Percentiles rank a stretch among this genome's conserved stretches.
Evolutionary conservation across 2,329 filamentous ascomycete genomes (phyloP).

Genomic region (Microascus cirrosus): DNA sequence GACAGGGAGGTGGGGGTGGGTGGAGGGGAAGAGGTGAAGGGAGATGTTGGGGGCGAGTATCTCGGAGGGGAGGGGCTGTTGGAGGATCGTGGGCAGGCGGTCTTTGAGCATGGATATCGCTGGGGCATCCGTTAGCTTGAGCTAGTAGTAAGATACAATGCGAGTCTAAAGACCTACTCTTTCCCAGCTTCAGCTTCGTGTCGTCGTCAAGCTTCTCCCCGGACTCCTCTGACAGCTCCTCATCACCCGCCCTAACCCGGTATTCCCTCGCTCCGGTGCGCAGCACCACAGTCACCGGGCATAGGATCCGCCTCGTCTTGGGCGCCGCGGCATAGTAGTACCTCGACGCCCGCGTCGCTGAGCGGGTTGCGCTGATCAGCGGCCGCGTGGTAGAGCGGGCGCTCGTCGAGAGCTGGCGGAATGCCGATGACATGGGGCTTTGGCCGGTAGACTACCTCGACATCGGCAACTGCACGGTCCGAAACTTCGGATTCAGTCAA

Average conservation of each 20-base stretch:
- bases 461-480: background rate
- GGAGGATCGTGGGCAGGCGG: conserved; percentile 54
- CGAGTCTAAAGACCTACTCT: background rate
- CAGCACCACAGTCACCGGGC: background rate
- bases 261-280: background rate
- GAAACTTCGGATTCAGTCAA: background rate
- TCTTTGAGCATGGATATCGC: conserved; percentile 55
- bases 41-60: conserved; percentile 66
- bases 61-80: conserved; percentile 58
- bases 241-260: background rate
- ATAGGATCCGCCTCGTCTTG: background rate
- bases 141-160: background rate
- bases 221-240: background rate
- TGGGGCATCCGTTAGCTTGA: conserved; percentile 15
- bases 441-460: background rate
- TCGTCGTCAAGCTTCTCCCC: conserved; percentile 5
- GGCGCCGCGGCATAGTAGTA: background rate
- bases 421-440: background rate
- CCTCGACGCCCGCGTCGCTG: background rate
- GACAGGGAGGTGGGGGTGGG: too few relatives aligned
- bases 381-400: background rate
- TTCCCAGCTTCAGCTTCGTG: background rate
- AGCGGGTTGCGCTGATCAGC: background rate
- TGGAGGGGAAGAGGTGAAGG: conserved; percentile 61
- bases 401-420: background rate